Base-by-base conservation (phyloP, 345 rosid genomes). In the Cochlearia excelsa region DNA sequence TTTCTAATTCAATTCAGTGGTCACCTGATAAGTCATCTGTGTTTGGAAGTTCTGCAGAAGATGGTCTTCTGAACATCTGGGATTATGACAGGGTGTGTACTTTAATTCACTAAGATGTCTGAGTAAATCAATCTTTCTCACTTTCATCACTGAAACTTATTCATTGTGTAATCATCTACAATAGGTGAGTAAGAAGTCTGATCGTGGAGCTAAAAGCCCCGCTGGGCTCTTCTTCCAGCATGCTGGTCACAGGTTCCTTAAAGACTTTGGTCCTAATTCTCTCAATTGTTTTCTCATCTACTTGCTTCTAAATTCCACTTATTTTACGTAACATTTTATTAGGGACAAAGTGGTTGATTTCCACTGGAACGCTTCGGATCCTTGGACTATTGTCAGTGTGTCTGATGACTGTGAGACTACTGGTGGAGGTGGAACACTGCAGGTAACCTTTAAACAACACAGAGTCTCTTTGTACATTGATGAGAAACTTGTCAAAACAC, bases 331-430 rank as follows among this genome's bases (percentile, higher is more conserved):
- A 29, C 10, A 7, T 59, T 50, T 16, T 66, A 26, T 40, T 47
- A 92, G 98, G 84, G 98, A 92, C 81, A 92, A 92, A 65, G 93
- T 92, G 8, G 95, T 92, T 11, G 98, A 92, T 72, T 88, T 88
- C 73, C 98, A 92, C 73, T 92, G 90, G 97, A 86, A 88, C 62
- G 53, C 84, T 6, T 68, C 80, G 16, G 97, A 92, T 73, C 95
- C 98, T 8, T 92, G 98, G 98, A 92, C 97, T 4, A 61, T 92
- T 67, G 97, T 88, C 26, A 92, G 95, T 60, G 98, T 92, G 9
- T 92, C 98, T 7, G 98, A 92, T 77, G 98, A 92, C 78, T 92
- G 98, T 72, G 97, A 86, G 31, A 73, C 82, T 23, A 85, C 88
- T 9, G 97, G 97, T 48, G 98, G 97, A 58, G 98, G 98, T 2